phyloP scores from a whole-genome alignment of 371 early-diverging fungal species.

The Mortierella polycephala region DNA sequence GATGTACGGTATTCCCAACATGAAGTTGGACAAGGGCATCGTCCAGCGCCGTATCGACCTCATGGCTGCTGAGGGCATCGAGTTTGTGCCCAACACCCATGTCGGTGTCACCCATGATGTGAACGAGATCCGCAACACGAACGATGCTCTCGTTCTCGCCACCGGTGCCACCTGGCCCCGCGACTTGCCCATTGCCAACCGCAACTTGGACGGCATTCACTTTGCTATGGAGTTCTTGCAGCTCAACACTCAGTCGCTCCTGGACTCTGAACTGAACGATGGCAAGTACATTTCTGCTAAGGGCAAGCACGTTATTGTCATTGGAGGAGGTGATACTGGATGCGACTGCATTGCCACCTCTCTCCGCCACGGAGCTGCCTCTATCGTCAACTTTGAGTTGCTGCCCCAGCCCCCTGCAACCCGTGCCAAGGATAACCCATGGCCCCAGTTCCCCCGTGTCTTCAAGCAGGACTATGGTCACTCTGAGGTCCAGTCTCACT shows the following conservation, averaged over 20 bases:
- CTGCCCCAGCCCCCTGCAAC: slow-evolving; percentile 88
- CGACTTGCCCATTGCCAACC: slow-evolving; percentile 89
- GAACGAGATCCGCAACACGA: slow-evolving; percentile 64
- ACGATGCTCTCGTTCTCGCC: slow-evolving; percentile 90
- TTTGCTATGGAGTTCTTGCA: slow-evolving; percentile 98
- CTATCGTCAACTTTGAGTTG: slow-evolving; percentile 95
- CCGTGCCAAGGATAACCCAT: slow-evolving; percentile 92
- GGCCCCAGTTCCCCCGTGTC: slow-evolving; percentile 95
- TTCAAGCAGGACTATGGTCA: slow-evolving; percentile 98
- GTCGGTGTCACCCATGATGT: slow-evolving; percentile 88
- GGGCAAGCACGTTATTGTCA: slow-evolving; percentile 94
- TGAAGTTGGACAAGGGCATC: slow-evolving; percentile 97
- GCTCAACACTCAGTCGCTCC: slow-evolving; percentile 85
- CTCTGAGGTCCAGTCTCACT: slow-evolving; percentile 86
- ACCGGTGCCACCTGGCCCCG: slow-evolving; percentile 98
- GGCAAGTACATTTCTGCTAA: slow-evolving; percentile 84
- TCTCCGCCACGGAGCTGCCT: slow-evolving; percentile 90
- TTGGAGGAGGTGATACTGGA: slow-evolving; percentile 98
- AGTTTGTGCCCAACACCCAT: slow-evolving; percentile 85
- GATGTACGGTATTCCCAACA: slow-evolving; percentile 99
- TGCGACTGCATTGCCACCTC: slow-evolving; percentile 97
- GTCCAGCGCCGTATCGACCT: slow-evolving; percentile 95
- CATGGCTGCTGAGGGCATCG: slow-evolving; percentile 91
- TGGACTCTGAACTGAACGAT: slow-evolving; percentile 81
- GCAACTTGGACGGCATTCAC: slow-evolving; percentile 90